These are phyloP conservation scores for Aspergillus quadricinctus DNA, from an alignment of 2,329 filamentous ascomycete species.

Conservation along the genomic window DNA sequence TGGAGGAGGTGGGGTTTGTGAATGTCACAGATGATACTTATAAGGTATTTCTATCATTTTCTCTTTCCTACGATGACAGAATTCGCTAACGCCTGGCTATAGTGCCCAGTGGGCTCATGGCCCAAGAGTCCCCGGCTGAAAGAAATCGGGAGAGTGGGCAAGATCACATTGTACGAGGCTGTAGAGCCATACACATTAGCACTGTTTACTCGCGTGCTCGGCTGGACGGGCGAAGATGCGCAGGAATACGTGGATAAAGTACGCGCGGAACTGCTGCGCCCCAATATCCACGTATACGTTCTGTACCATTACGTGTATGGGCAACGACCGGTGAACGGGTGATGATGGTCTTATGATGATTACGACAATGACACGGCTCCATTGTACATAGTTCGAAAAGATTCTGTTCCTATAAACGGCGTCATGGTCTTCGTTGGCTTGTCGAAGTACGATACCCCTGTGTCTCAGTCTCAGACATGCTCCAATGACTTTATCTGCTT, in stretches of 20 bases:
- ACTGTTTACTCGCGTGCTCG: conserved; percentile 35
- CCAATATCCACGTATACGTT: conserved; percentile 25
- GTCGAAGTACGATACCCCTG: not conserved
- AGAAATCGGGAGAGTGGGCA: conserved; percentile 32
- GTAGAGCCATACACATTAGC: conserved; percentile 38
- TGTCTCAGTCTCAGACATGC: no score
- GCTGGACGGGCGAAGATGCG: conserved; percentile 28
- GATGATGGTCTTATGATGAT: conserved; percentile 9
- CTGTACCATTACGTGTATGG: conserved; percentile 31
- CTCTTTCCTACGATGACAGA: not conserved
- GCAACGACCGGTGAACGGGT: conserved; percentile 23
- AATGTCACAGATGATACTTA: conserved; percentile 33
- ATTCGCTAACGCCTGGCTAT: conserved; percentile 4
- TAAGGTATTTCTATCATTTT: conserved; percentile 21
- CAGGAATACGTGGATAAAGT: conserved; percentile 26
- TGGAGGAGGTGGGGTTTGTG: conserved; percentile 28
- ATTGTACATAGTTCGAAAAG: not conserved
- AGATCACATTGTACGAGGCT: conserved; percentile 26
- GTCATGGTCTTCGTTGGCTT: not conserved
- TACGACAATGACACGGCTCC: not conserved
- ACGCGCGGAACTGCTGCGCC: conserved; percentile 21
- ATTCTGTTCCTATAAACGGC: not conserved
- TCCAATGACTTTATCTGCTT: not conserved
- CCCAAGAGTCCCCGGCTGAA: conserved; percentile 30
- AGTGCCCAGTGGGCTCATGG: conserved; percentile 35